A percentile compares a stretch with the other conserved stretches of the same genome.
Conservation (phyloP, 129 eudicot species). For the Oenanthe sinensis region DNA sequence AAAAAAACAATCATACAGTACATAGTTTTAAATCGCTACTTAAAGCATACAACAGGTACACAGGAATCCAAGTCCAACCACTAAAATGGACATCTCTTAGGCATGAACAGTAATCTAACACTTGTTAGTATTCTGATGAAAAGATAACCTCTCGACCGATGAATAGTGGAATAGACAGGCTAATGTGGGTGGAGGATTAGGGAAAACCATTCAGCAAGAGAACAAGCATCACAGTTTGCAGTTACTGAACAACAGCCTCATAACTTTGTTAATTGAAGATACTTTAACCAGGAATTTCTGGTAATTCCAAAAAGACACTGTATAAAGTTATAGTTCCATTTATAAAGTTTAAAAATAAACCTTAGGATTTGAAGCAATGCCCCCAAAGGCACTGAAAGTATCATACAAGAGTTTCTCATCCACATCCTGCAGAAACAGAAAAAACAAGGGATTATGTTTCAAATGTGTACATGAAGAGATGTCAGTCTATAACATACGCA, state of each 20-base stretch:
- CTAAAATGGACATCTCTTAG: not conserved
- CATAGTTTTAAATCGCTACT: not conserved
- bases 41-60: not conserved
- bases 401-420: constrained; percentile 96
- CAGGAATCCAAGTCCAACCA: not conserved
- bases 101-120: not conserved
- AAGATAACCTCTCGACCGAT: not conserved
- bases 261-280: not conserved
- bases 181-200: not conserved
- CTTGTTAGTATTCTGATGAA: not conserved
- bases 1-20: not conserved
- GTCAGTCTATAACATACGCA: not conserved
- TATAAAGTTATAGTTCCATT: not conserved
- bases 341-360: constrained; percentile 16
- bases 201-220: not conserved
- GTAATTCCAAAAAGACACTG: not conserved
- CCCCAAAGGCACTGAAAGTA: constrained; percentile 98
- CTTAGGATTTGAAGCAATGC: constrained; percentile 93
- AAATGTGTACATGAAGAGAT: not conserved
- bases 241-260: not conserved
- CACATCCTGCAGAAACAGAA: constrained; percentile 60
- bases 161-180: not conserved
- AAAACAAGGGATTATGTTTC: constrained; percentile 2
- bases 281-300: not conserved
- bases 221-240: not conserved